These are phyloP conservation scores for Axilococcus clingmanii DNA, from an alignment of 139 green algal species.

Conservation along the genomic window DNA sequence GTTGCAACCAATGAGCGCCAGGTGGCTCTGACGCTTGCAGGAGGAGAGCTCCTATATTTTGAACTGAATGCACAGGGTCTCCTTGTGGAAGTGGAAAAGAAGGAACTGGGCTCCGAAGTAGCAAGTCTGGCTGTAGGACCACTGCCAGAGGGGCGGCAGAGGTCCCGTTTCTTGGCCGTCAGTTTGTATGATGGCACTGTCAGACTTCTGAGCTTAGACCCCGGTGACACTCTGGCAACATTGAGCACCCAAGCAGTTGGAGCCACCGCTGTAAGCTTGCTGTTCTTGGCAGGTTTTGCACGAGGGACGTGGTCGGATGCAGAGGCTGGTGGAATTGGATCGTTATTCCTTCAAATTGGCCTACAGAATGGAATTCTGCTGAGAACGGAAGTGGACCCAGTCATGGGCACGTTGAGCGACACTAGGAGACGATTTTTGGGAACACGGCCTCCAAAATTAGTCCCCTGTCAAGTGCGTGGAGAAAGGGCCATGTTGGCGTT, in stretches of 20 bases:
- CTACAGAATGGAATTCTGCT: slow-evolving; percentile 90
- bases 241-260: slow-evolving; percentile 38
- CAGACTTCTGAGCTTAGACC: slow-evolving; percentile 79
- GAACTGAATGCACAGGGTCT: slow-evolving; percentile 82
- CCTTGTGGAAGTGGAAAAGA: slow-evolving; percentile 86
- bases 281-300: slow-evolving; percentile 39
- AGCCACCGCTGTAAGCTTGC: slow-evolving; percentile 51
- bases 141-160: slow-evolving; percentile 63
- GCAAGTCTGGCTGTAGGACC: slow-evolving; percentile 71
- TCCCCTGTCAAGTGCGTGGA: slow-evolving; percentile 51
- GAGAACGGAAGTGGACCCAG: slow-evolving; percentile 81
- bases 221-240: slow-evolving; percentile 60
- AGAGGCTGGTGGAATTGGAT: slow-evolving; percentile 27
- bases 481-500: slow-evolving; percentile 84
- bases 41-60: slow-evolving; percentile 93
- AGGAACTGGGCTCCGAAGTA: slow-evolving; percentile 87
- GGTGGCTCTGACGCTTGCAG: slow-evolving; percentile 73
- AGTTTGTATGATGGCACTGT: slow-evolving; percentile 71
- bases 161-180: slow-evolving; percentile 78
- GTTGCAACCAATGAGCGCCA: slow-evolving; percentile 71
- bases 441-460: slow-evolving; percentile 69
- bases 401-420: slow-evolving; percentile 71
- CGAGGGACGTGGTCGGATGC: slow-evolving; percentile 14
- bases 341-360: slow-evolving; percentile 76
- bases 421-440: slow-evolving; percentile 90